phyloP scores from a whole-genome alignment of 306 rosid genomes.

The Fragaria ananassa region DNA sequence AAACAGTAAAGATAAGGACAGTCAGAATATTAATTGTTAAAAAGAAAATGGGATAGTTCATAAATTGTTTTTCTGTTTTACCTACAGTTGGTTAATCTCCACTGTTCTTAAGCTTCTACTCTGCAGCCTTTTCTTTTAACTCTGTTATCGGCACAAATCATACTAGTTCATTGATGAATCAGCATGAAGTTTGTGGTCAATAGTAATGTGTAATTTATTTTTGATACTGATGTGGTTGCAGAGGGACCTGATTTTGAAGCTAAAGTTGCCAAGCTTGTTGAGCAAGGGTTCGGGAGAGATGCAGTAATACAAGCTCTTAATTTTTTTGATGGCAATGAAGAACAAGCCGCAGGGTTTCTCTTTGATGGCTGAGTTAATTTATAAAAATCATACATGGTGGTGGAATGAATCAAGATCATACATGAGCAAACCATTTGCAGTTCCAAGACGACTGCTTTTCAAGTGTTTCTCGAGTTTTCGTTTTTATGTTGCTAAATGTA shows the following conservation, averaged over 20 bases:
- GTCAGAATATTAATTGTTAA: no score
- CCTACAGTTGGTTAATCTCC: not conserved
- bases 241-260: slow-evolving; percentile 66
- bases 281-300: slow-evolving; percentile 82
- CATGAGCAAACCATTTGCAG: not conserved
- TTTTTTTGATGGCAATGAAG: slow-evolving; percentile 54
- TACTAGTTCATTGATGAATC: not conserved
- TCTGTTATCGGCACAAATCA: not conserved
- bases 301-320: slow-evolving; percentile 81
- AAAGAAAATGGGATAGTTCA: no score
- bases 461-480: not conserved
- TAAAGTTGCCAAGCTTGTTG: slow-evolving; percentile 88
- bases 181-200: not conserved
- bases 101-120: not conserved
- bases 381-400: not conserved
- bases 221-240: slow-evolving; percentile 26
- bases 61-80: no score
- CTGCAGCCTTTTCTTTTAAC: not conserved
- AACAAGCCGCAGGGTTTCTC: slow-evolving; percentile 55
- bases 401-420: not conserved
- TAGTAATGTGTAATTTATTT: not conserved
- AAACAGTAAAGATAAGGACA: no score
- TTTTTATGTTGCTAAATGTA: not conserved
- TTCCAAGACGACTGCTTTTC: not conserved
- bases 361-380: slow-evolving; percentile 40